Conservation (phyloP, 768 basidiomycete genomes). For the Pisolithus albus region DNA sequence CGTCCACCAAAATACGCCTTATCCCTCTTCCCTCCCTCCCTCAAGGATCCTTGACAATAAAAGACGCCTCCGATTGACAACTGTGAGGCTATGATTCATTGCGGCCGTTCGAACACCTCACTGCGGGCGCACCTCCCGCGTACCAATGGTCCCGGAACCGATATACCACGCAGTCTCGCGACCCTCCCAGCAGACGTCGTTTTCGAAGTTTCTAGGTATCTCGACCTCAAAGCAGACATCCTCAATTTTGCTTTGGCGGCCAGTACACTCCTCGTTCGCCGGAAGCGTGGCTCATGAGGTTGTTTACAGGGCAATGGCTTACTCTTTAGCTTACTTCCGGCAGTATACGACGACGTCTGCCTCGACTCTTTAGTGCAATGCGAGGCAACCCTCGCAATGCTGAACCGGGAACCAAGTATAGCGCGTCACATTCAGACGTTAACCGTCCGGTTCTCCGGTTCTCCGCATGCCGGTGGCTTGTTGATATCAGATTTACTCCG, state of each 20-base stretch:
- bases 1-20: no score
- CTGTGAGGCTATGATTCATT: no score
- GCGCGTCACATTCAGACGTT: conserved; percentile 65
- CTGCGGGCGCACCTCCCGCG: no score
- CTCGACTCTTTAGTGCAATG: conserved; percentile 56
- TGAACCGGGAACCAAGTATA: conserved; percentile 43
- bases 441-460: conserved; percentile 34
- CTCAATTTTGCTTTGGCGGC: conserved; percentile 56
- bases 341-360: conserved; percentile 53
- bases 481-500: conserved; percentile 47
- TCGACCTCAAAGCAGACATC: conserved; percentile 48
- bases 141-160: neutral
- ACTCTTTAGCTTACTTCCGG: conserved; percentile 45
- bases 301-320: conserved; percentile 45
- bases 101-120: no score
- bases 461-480: conserved; percentile 15
- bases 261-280: conserved; percentile 23
- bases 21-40: no score
- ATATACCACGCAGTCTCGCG: conserved; percentile 2
- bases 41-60: no score
- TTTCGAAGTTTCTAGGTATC: conserved; percentile 53
- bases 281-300: neutral
- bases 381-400: conserved; percentile 58
- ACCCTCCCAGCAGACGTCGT: conserved; percentile 53
- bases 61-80: no score